These are phyloP conservation scores for Chloranthus sessilifolius DNA, from an alignment of 164 flowering plant species.

Conservation along the genomic window DNA sequence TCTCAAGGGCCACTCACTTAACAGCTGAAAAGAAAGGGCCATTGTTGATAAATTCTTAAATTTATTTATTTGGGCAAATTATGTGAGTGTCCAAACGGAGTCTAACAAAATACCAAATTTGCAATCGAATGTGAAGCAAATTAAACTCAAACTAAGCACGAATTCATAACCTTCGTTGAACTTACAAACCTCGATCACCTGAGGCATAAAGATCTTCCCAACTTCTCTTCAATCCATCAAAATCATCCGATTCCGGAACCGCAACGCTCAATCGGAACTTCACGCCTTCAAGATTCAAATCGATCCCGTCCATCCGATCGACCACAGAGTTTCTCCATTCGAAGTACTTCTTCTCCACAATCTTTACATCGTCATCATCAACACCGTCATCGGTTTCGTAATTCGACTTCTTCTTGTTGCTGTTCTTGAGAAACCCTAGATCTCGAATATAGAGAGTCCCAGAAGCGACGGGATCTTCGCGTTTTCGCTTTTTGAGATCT, in stretches of 20 bases:
- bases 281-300: conserved; percentile 63
- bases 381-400: conserved; percentile 9
- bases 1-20: no score
- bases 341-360: conserved; percentile 46
- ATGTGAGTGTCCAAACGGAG: no score
- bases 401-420: conserved; percentile 8
- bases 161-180: no score
- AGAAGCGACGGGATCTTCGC: conserved; percentile 72
- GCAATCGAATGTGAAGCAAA: no score
- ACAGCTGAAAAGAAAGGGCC: no score
- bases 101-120: no score
- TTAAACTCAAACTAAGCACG: no score
- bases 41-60: no score
- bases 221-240: conserved; percentile 49
- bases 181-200: conserved; percentile 37
- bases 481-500: conserved; percentile 80
- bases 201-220: conserved; percentile 75
- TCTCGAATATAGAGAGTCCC: conserved; percentile 63
- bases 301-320: conserved; percentile 69
- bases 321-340: conserved; percentile 63
- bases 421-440: conserved; percentile 44
- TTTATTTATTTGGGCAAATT: no score
- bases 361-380: conserved; percentile 18
- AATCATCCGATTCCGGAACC: conserved; percentile 62
- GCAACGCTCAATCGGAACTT: conserved; percentile 51